phyloP scores from a whole-genome alignment of 2,329 filamentous ascomycete genomes.

The Ceratocystiopsis minuta region DNA sequence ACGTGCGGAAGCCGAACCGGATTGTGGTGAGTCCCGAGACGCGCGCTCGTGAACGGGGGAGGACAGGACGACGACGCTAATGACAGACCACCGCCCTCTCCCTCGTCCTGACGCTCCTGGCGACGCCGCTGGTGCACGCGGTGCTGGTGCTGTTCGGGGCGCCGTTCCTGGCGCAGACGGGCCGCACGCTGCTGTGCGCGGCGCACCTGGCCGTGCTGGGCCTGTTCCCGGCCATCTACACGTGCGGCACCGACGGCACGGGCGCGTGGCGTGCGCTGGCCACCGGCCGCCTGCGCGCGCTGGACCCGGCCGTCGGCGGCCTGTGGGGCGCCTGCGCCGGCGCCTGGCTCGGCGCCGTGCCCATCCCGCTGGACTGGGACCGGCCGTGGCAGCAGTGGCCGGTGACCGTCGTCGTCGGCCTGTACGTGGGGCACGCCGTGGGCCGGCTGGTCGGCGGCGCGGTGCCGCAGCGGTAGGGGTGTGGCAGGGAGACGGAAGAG shows the following conservation, averaged over 20 bases:
- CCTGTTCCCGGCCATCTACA: conserved; percentile 67
- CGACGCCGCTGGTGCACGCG: conserved; percentile 44
- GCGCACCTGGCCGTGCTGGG: conserved; percentile 66
- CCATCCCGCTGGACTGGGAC: conserved; percentile 95
- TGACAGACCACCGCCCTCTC: conserved; percentile 27
- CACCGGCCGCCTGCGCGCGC: conserved; percentile 32
- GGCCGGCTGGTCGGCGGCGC: conserved; percentile 46
- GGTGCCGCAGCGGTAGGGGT: conserved; percentile 22
- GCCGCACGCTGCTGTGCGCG: conserved; percentile 63
- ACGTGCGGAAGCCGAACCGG: conserved; percentile 23
- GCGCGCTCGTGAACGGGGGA: too few species aligned
- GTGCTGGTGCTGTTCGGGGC: conserved; percentile 78
- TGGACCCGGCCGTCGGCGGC: conserved; percentile 74
- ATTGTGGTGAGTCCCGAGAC: conserved; percentile 32
- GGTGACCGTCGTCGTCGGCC: conserved; percentile 70
- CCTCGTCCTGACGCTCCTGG: conserved; percentile 44
- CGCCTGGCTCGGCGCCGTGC: conserved; percentile 84
- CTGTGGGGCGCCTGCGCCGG: conserved; percentile 62
- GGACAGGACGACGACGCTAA: too few species aligned
- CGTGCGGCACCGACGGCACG: conserved; percentile 55
- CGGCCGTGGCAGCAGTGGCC: conserved; percentile 99
- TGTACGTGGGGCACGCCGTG: conserved; percentile 59
- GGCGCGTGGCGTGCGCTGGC: conserved; percentile 52
- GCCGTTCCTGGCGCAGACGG: conserved; percentile 63
- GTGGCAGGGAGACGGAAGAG: background rate